Evolutionary conservation across 768 basidiomycete species (phyloP).

Genomic region (Tremella mesenterica): DNA sequence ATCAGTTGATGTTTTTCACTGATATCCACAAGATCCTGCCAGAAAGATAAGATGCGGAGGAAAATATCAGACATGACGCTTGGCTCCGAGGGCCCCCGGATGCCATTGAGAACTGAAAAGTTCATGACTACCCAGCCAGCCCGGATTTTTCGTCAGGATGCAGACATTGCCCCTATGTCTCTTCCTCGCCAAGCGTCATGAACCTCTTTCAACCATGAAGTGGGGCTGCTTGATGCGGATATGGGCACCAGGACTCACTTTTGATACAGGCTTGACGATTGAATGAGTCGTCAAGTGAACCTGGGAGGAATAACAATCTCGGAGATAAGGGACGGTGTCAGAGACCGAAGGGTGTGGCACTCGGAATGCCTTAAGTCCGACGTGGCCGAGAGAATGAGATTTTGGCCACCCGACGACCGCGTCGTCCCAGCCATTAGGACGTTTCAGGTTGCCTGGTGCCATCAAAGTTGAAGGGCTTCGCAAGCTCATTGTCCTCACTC

Average conservation of each 20-base stretch:
- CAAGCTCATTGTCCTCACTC: no score
- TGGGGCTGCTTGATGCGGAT: no score
- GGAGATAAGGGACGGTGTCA: neutral
- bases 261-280: conserved; percentile 8
- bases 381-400: neutral
- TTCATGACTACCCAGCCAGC: conserved; percentile 1
- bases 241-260: conserved; percentile 5
- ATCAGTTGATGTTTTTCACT: conserved; percentile 5
- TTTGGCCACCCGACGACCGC: neutral
- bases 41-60: neutral
- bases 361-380: conserved; percentile 5
- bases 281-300: conserved; percentile 1
- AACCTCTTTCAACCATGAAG: neutral
- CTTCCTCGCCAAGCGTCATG: conserved; percentile 26
- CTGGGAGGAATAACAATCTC: neutral
- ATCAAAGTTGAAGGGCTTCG: no score
- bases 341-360: neutral
- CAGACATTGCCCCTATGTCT: conserved; percentile 40
- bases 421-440: no score
- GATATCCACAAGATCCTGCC: neutral
- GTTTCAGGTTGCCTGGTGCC: no score
- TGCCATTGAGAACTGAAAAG: conserved; percentile 1
- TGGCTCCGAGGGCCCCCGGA: conserved; percentile 20
- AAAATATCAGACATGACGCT: neutral
- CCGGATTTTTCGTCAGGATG: conserved; percentile 31